A percentile compares a stretch with the other conserved stretches of the same genome.
Conservation (phyloP, 495 filamentous ascomycete genomes). For the Hyaloscypha finlandica region DNA sequence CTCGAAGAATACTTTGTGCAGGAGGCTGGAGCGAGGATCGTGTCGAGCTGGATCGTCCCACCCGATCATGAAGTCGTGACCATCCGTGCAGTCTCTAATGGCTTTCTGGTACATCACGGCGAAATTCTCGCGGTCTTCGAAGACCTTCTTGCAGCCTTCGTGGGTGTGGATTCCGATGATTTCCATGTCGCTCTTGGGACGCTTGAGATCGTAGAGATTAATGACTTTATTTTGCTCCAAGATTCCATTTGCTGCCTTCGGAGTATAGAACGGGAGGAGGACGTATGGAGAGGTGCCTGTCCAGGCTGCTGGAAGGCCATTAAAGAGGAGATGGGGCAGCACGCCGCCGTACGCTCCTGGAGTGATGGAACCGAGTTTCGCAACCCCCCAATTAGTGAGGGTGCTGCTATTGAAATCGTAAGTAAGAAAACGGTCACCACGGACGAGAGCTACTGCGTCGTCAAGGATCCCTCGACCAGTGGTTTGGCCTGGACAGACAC, state of each 20-base stretch:
- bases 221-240: slow-evolving; percentile 52
- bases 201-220: slow-evolving; percentile 37
- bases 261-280: slow-evolving; percentile 44
- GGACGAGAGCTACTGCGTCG: slow-evolving; percentile 80
- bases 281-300: slow-evolving; percentile 39
- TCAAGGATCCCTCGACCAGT: slow-evolving; percentile 81
- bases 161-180: slow-evolving; percentile 40
- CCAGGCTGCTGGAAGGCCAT: slow-evolving; percentile 34
- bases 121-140: slow-evolving; percentile 44
- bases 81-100: slow-evolving; percentile 38
- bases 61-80: slow-evolving; percentile 45
- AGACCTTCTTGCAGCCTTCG: slow-evolving; percentile 41
- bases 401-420: slow-evolving; percentile 67
- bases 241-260: slow-evolving; percentile 48
- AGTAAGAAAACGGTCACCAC: slow-evolving; percentile 86
- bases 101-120: slow-evolving; percentile 42
- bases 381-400: slow-evolving; percentile 76
- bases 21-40: slow-evolving; percentile 35
- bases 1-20: slow-evolving; percentile 44
- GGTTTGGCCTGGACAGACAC: slow-evolving; percentile 79
- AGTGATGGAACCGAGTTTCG: slow-evolving; percentile 73
- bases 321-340: slow-evolving; percentile 31
- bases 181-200: slow-evolving; percentile 33
- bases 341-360: slow-evolving; percentile 53
- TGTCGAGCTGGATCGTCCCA: slow-evolving; percentile 42